A percentile compares a stretch with the other conserved stretches of the same genome.
phyloP scores from a whole-genome alignment of 1,284 basidiomycete species.

The Microbotryomycetes sp. region DNA sequence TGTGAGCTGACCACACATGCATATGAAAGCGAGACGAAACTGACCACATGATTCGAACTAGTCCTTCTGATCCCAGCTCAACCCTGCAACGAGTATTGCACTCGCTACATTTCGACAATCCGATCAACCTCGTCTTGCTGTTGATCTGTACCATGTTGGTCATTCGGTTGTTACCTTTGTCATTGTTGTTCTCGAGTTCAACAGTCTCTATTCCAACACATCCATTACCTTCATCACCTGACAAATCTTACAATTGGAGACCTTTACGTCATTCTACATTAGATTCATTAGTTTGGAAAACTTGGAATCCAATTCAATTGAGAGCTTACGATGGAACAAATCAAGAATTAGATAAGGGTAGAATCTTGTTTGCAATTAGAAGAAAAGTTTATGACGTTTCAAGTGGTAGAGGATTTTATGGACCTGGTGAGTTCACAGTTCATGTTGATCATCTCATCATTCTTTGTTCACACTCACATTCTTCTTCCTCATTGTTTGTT shows the following conservation, averaged over 20 bases:
- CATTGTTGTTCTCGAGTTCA: not conserved
- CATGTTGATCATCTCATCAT: not conserved
- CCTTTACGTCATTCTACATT: conserved; percentile 17
- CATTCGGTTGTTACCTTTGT: not conserved
- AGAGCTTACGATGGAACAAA: conserved; percentile 29
- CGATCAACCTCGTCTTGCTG: not conserved
- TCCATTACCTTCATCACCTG: conserved; percentile 5
- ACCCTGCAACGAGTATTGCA: too few relatives aligned
- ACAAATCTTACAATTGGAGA: conserved; percentile 34
- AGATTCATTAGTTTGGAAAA: conserved; percentile 30
- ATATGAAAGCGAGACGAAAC: too few relatives aligned
- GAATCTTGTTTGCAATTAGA: conserved; percentile 35
- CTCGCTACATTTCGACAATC: not conserved
- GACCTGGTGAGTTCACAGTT: conserved; percentile 30
- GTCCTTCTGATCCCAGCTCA: too few relatives aligned
- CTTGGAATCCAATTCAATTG: conserved; percentile 33
- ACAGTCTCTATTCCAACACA: not conserved
- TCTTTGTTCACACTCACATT: too few relatives aligned
- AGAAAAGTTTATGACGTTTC: conserved; percentile 38
- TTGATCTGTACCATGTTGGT: not conserved
- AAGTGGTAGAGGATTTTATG: conserved; percentile 33
- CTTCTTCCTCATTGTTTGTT: too few relatives aligned
- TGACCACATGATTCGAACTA: too few relatives aligned
- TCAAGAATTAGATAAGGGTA: not conserved
- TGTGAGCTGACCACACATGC: too few relatives aligned